phyloP scores from a whole-genome alignment of 164 flowering plant genomes.

The Litsea cubeba region DNA sequence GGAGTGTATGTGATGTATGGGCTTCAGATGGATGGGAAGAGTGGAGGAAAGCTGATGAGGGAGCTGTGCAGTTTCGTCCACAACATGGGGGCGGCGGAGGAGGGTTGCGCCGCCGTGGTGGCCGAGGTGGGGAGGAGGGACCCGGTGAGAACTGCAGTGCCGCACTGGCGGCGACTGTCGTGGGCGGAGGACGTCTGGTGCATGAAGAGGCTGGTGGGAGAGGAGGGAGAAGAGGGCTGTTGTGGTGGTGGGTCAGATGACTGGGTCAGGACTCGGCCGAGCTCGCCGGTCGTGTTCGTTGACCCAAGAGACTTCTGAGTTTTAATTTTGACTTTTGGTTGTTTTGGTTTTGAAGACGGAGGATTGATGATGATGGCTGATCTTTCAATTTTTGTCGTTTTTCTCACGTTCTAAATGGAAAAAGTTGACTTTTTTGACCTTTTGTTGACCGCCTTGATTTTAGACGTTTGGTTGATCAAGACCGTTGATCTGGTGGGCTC shows the following conservation, averaged over 20 bases:
- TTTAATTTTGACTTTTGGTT: neutral
- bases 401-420: neutral
- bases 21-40: constrained; percentile 58
- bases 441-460: neutral
- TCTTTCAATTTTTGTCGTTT: neutral
- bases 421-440: neutral
- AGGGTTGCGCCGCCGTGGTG: constrained; percentile 49
- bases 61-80: constrained; percentile 50
- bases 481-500: too few species aligned
- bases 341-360: neutral
- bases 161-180: constrained; percentile 67
- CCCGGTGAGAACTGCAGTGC: constrained; percentile 45
- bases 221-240: neutral
- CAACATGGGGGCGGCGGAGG: constrained; percentile 55
- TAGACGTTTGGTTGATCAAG: too few species aligned
- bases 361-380: too few species aligned
- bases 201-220: constrained; percentile 43
- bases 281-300: constrained; percentile 33
- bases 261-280: constrained; percentile 27
- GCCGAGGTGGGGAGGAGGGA: constrained; percentile 67
- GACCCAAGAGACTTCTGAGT: constrained; percentile 68
- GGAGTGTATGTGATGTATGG: constrained; percentile 65
- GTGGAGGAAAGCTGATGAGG: constrained; percentile 43
- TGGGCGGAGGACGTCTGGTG: constrained; percentile 73
- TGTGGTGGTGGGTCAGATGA: constrained; percentile 16